Conservation (phyloP, 331 rosid genomes). For the Quercus phellos region DNA sequence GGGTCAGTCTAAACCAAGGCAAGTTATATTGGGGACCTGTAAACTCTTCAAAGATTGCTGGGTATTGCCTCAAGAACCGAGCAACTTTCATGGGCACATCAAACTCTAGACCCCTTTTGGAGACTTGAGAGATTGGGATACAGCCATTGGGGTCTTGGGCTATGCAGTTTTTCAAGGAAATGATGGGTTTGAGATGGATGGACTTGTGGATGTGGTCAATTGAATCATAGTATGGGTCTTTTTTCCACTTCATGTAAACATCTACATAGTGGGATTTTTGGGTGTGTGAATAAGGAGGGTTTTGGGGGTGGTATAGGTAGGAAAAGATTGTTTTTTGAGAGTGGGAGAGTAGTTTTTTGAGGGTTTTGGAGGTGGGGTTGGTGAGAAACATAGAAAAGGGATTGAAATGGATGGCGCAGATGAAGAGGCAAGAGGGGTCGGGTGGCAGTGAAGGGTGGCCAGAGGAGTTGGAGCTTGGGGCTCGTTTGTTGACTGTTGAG, state of each 20-base stretch:
- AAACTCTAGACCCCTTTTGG: conserved; percentile 55
- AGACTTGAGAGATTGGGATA: conserved; percentile 68
- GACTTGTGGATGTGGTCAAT: conserved; percentile 68
- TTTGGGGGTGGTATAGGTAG: not conserved
- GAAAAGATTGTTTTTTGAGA: not conserved
- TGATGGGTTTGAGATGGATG: conserved; percentile 50
- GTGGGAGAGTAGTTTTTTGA: not conserved
- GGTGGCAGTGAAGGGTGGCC: no score
- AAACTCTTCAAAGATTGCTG: conserved; percentile 78
- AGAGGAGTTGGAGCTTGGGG: no score
- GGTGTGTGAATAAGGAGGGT: conserved; percentile 36
- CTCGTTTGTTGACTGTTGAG: no score
- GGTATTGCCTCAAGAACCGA: conserved; percentile 69
- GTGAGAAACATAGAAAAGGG: not conserved
- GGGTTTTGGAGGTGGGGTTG: not conserved
- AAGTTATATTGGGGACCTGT: conserved; percentile 59
- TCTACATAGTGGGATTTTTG: conserved; percentile 58
- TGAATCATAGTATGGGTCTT: conserved; percentile 65
- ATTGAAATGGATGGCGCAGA: not conserved
- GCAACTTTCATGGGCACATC: conserved; percentile 76
- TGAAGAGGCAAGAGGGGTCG: no score
- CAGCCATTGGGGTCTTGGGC: conserved; percentile 52
- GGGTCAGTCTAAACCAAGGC: conserved; percentile 87
- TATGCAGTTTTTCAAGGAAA: conserved; percentile 71
- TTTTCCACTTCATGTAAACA: conserved; percentile 91